Evolutionary conservation across 1,139 yeast genomes (phyloP), one percentile per base, ranked within the genome.

Genomic region (Candida sanyaensis): DNA sequence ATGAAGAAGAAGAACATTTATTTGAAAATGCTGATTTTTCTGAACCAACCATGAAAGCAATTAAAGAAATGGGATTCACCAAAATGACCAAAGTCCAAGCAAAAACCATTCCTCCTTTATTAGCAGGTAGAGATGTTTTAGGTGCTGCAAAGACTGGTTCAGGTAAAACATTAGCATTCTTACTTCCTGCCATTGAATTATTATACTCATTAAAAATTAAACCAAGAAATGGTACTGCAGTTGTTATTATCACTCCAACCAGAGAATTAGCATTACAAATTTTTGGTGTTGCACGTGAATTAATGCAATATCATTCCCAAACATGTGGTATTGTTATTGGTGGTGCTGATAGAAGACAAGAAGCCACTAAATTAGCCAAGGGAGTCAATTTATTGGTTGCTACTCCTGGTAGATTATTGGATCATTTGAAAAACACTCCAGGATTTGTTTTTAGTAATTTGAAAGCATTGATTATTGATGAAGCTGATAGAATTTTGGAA

Each of bases 131-230:
- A 59, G 98, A 92, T 70, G 97, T 92, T 26, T 78, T 92, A 49
- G 98, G 97, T 57, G 97, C 98, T 45, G 99, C 99, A 48, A 92
- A 93, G 71, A 93, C 99, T 1, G 99, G 99, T 42, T 91, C 97
- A 1, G 99, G 99, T 66, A 93, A 93, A 72, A 93, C 99, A 0
- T 76, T 95, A 55, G 98, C 99, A 5, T 93, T 95, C 61, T 76
- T 95, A 60, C 79, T 93, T 50, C 99, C 99, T 9, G 97, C 98
- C 40, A 85, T 95, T 54, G 99, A 93, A 71, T 74, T 91, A 73
- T 76, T 93, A 50, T 88, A 92, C 64, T 86, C 96, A 13, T 80
- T 93, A 59, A 85, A 81, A 59, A 61, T 62, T 48, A 63, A 62
- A 51, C 64, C 66, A 38, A 87, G 86, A 64, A 88, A 88, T 48